These are phyloP conservation scores for Cystobasidium slooffiae DNA, from an alignment of 1,284 basidiomycete species.

Conservation along the genomic window DNA sequence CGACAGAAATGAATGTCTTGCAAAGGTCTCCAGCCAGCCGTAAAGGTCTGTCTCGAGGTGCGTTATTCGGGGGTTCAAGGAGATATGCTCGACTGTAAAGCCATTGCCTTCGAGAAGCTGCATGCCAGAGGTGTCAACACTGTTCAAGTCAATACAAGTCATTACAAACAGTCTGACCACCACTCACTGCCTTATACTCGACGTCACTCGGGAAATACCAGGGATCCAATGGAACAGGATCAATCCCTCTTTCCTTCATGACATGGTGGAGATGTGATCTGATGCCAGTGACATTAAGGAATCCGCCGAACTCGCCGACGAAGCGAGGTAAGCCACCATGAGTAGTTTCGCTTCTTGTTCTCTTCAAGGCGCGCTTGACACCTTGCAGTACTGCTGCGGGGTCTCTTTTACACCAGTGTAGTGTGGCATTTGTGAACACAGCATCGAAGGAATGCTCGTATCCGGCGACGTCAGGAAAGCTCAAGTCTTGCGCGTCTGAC, in stretches of 20 bases:
- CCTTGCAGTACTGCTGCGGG: slow-evolving; percentile 69
- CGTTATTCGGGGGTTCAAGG: slow-evolving; percentile 70
- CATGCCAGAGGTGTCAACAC: neutral
- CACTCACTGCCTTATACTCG: slow-evolving; percentile 66
- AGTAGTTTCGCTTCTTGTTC: slow-evolving; percentile 67
- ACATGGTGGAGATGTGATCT: slow-evolving; percentile 67
- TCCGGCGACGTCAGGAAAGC: slow-evolving; percentile 52
- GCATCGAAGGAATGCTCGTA: slow-evolving; percentile 62
- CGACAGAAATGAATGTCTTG: slow-evolving; percentile 64
- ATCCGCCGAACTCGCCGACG: slow-evolving; percentile 67
- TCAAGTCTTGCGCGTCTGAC: slow-evolving; percentile 64
- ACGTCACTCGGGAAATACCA: slow-evolving; percentile 79
- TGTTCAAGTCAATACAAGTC: slow-evolving; percentile 22
- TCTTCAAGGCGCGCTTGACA: slow-evolving; percentile 66
- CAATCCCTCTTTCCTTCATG: slow-evolving; percentile 63
- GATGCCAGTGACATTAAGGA: slow-evolving; percentile 69
- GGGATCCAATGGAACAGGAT: slow-evolving; percentile 69
- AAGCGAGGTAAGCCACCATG: slow-evolving; percentile 19
- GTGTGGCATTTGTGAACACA: slow-evolving; percentile 74
- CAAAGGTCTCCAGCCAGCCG: slow-evolving; percentile 75
- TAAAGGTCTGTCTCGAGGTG: slow-evolving; percentile 66
- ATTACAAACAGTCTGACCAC: neutral
- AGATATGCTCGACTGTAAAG: slow-evolving; percentile 64
- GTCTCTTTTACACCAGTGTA: slow-evolving; percentile 82
- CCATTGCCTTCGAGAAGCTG: slow-evolving; percentile 66